A percentile compares a stretch with the other conserved stretches of the same genome.
Evolutionary conservation across 139 green algal species (phyloP).

Genomic region (Asterochloris erici): DNA sequence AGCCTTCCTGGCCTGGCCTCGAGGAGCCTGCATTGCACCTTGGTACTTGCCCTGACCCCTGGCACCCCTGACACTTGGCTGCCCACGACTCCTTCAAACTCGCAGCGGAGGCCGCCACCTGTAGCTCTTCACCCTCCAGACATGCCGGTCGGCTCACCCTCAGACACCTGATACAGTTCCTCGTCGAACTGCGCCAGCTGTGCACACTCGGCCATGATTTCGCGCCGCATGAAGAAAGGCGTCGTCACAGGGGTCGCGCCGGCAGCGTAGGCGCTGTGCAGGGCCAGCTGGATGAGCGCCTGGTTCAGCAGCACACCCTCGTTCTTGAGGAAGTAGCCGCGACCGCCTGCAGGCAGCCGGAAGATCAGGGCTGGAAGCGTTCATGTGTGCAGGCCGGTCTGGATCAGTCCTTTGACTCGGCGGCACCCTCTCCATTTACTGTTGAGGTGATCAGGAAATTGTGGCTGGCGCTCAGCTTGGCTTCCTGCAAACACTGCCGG

Average conservation of each 20-base stretch:
- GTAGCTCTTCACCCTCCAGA: too few relatives aligned
- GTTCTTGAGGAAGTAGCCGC: conserved; percentile 78
- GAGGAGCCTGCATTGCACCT: too few relatives aligned
- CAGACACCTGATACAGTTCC: conserved; percentile 93
- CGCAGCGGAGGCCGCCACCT: neutral
- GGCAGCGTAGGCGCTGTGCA: conserved; percentile 65
- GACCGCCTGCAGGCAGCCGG: conserved; percentile 10
- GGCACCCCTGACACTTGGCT: too few relatives aligned
- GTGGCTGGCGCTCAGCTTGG: too few relatives aligned
- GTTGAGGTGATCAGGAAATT: too few relatives aligned
- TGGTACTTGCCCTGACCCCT: too few relatives aligned
- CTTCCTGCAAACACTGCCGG: too few relatives aligned
- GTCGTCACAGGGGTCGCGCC: conserved; percentile 90
- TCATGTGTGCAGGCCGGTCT: too few relatives aligned
- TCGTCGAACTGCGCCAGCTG: conserved; percentile 99
- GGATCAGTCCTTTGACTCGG: too few relatives aligned
- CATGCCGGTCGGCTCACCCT: neutral
- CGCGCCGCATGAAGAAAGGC: conserved; percentile 90
- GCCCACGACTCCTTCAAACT: neutral
- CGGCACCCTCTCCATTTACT: too few relatives aligned
- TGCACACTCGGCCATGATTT: conserved; percentile 97
- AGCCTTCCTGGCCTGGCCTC: too few relatives aligned
- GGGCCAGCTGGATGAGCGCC: conserved; percentile 84
- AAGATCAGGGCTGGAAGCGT: neutral
- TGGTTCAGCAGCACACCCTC: conserved; percentile 97